Evolutionary conservation across 106 monocot genomes (phyloP).

Genomic region (Allium cepa): DNA sequence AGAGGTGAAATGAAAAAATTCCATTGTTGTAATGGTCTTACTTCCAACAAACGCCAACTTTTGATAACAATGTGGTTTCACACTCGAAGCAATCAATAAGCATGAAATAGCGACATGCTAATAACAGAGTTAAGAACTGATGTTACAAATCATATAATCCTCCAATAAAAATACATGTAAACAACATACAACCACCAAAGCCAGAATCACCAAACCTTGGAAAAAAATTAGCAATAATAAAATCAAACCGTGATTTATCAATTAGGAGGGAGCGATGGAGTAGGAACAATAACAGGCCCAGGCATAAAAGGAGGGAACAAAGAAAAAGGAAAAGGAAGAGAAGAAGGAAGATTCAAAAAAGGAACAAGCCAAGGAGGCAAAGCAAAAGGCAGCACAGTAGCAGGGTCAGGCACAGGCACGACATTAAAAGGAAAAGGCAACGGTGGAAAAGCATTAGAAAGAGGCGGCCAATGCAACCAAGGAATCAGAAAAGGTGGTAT

Average conservation of each 20-base stretch:
- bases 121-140: no score
- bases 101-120: no score
- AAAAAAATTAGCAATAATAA: no score
- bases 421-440: slow-evolving; percentile 1
- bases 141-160: no score
- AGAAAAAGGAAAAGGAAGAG: slow-evolving; percentile 18
- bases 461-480: slow-evolving; percentile 40
- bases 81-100: no score
- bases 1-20: no score
- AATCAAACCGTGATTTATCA: background rate
- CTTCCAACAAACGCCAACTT: no score
- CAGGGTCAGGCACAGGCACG: slow-evolving; percentile 23
- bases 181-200: no score
- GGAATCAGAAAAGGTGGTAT: slow-evolving; percentile 41
- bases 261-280: slow-evolving; percentile 1
- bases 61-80: no score
- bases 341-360: slow-evolving; percentile 13
- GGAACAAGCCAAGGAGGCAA: slow-evolving; percentile 9
- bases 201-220: no score
- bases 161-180: no score
- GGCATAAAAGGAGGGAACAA: slow-evolving; percentile 11
- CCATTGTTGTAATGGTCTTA: no score
- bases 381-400: slow-evolving; percentile 7
- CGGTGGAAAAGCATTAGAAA: slow-evolving; percentile 26
- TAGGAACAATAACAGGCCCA: background rate